Base-by-base conservation (phyloP, 1,139 yeast species). In the Yamadazyma spencermartinsiae region DNA sequence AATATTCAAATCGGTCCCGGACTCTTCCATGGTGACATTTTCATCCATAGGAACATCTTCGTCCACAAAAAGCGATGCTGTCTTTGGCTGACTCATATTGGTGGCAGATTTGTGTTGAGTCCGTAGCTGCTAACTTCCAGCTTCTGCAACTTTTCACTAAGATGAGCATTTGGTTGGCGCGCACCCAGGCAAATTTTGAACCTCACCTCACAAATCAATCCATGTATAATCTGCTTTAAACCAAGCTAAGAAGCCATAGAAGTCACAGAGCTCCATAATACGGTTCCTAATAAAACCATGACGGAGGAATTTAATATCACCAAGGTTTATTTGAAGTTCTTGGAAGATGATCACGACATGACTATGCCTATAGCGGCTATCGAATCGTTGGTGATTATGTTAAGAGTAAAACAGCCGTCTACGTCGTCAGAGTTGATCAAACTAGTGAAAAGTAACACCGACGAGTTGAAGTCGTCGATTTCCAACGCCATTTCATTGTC, bases 331-430 rank as follows among this genome's bases (percentile, higher is more conserved):
- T 74, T 86, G 45, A 76, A 78, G 59, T 89, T 87, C 60, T 71
- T 92, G 43, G 79, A 76, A 48, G 96, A 89, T 41, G 97, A 92
- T 62, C 74, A 86, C 17, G 98, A 92, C 39, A 86, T 94, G 82
- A 90, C 98, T 10, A 94, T 90, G 98, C 99, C 99, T 4, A 87
- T 94, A 30, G 99, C 98, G 37, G 98, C 98, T 36, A 94, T 94
- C 55, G 98, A 92, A 63, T 82, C 96, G 15, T 70, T 94, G 38
- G 96, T 92, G 20, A 85, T 94, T 4, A 76, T 92, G 66, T 67
- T 94, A 30, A 74, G 83, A 46, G 79, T 82, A 36, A 84, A 88
- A 51, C 88, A 88, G 57, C 97, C 97, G 2, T 76, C 88, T 4
- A 94, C 99, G 0, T 87, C 96, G 2, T 86, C 97, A 1, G 98